These are phyloP conservation scores for Bruguiera hainesii DNA, from an alignment of 441 rosid genomes.

Conservation along the genomic window DNA sequence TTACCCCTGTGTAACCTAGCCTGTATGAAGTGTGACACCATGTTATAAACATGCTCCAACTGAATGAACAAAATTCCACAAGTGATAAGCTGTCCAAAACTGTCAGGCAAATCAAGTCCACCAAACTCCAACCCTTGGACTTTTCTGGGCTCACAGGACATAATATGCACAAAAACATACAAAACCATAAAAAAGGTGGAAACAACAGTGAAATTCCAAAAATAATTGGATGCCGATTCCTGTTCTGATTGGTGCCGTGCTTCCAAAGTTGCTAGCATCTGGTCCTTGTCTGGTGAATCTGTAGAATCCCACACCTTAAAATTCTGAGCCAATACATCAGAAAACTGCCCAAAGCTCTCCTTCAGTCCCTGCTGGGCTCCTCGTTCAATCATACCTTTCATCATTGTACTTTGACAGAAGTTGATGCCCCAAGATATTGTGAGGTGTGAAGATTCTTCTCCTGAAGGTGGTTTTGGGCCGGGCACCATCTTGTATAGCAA, in stretches of 20 bases:
- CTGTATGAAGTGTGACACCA: conserved; percentile 61
- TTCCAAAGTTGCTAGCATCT: conserved; percentile 56
- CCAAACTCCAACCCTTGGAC: conserved; percentile 63
- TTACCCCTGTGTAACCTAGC: conserved; percentile 67
- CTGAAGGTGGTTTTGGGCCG: conserved; percentile 43
- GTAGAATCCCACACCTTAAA: conserved; percentile 39
- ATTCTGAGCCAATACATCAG: conserved; percentile 48
- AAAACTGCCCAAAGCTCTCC: conserved; percentile 65
- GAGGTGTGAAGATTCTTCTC: conserved; percentile 56
- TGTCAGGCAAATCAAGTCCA: conserved; percentile 85
- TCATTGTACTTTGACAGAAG: conserved; percentile 63
- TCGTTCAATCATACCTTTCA: conserved; percentile 86
- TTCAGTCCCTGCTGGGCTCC: conserved; percentile 79
- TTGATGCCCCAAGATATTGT: conserved; percentile 65
- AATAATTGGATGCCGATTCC: conserved; percentile 55
- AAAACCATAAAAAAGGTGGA: conserved; percentile 50
- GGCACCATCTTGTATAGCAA: conserved; percentile 76
- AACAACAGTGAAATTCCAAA: conserved; percentile 58
- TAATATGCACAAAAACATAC: conserved; percentile 54
- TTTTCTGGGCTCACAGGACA: conserved; percentile 46
- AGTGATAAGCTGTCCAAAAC: conserved; percentile 71
- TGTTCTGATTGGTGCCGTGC: conserved; percentile 59
- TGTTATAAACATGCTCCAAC: conserved; percentile 55
- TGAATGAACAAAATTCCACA: conserved; percentile 55
- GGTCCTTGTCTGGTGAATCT: conserved; percentile 39